Evolutionary conservation across 176 grass and related monocot genomes (phyloP), one percentile per base, ranked within the genome.

Genomic region (Rhynchospora breviuscula): DNA sequence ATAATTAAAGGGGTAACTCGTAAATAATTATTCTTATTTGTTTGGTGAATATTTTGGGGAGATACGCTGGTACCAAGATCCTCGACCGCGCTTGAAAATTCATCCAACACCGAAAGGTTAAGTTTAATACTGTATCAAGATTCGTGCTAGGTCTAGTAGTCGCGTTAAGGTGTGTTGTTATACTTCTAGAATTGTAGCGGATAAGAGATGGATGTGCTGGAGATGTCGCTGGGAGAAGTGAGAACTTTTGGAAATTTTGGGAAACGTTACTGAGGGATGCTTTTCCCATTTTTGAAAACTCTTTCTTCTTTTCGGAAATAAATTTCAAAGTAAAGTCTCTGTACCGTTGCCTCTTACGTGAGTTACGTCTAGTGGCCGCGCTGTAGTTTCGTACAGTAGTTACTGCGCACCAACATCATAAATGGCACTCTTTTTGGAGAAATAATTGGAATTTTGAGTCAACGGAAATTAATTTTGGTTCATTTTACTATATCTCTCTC

Each of bases 241-340:
- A 73, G 10, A 40, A 78, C 29, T 64, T 67, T 23, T 46, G 71
- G 26, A 78, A 19, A 48, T 43, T 85, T 45, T 59, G 69, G 33
- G 57, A 78, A 85, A 65, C 13, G 64, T 49, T 63, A 15, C 47
- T 21, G 10, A 51, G 4, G 15, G 44, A 2, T 75, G 47, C 46
- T 52, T 75, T 75, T 52, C 12, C 71, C 10, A 53, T 51, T 67
- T 67, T 85, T 64, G 8, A 59, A 73, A 72, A 72, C 31, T 46
- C 22, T 85, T 61, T 59, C 14, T 48, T 12, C 51, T 77, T 76
- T 85, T 76, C 15, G 6, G 25, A 76, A 85, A 85, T 52, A 59
- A 53, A 17, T 76, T 84, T 80, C 43, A 45, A 59, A 84, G 63
- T 84, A 73, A 84, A 57, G 66, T 74, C 54, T 84, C 26, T 47